Evolutionary conservation across 176 grass and related monocot species (phyloP), one percentile per base, ranked within the genome.

Genomic region (Hordeum marinum): DNA sequence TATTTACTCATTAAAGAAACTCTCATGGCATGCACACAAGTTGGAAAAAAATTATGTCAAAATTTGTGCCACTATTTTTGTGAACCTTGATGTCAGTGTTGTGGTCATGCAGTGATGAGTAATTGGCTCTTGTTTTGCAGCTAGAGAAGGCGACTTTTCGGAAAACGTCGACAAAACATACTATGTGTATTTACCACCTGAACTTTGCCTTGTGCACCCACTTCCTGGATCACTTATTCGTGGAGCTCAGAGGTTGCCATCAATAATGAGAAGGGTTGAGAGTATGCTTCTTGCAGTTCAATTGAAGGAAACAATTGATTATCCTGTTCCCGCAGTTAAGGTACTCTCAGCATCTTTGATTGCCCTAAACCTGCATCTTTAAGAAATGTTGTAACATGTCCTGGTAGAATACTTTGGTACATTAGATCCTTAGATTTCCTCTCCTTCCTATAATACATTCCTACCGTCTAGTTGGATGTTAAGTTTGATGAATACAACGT

Each of bases 271-370:
- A 84, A 93, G 96, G 83, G 94, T 99, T 31, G 96, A 99, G 86
- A 96, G 91, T 88, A 92, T 99, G 91, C 90, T 99, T 92, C 96
- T 99, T 85, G 94, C 96, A 12, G 83, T 99, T 99, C 91, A 99
- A 76, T 85, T 99, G 67, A 99, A 96, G 88, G 90, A 99, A 68
- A 88, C 74, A 83, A 99, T 99, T 63, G 92, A 85, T 85, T 99
- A 91, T 85, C 88, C 94, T 82, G 93, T 99, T 86, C 91, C 93
- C 31, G 89, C 94, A 84, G 55, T 78, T 31, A 92, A 91, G 88
- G 96, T 99, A 92, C 75, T 86, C 24, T 61, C 24, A 43, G 11
- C 29, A 73, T 84, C n/a, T 58, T 87, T 40, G 8, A 72, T 21
- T 83, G 20, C 11, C 52, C 26, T 13, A 79, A 63, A 29, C 45